Percentiles rank a stretch among this genome's conserved stretches.
Evolutionary conservation across 257 asterid species (phyloP).

Genomic region (Eucommia ulmoides): DNA sequence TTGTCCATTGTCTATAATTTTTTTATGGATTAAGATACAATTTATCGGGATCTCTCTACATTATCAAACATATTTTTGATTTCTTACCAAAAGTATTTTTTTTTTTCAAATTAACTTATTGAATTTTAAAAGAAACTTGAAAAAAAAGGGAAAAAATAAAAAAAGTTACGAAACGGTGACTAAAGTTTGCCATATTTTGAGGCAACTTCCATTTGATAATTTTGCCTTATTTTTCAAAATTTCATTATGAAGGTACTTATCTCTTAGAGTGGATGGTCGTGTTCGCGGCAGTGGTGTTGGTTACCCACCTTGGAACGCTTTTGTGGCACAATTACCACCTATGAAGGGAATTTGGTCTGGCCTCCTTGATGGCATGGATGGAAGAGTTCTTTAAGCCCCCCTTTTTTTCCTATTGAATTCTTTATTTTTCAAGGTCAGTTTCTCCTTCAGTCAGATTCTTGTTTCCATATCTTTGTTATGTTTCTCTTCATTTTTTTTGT

Average conservation of each 20-base stretch:
- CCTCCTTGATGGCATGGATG: conserved; percentile 94
- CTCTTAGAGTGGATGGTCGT: conserved; percentile 91
- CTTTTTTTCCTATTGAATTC: conserved; percentile 6
- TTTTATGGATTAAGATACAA: no score
- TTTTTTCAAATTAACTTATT: no score
- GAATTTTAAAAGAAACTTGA: no score
- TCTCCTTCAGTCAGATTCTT: neutral
- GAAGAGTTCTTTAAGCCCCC: conserved; percentile 54
- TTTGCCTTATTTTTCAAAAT: no score
- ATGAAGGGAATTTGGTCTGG: conserved; percentile 90
- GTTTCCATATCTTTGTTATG: neutral
- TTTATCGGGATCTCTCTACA: no score
- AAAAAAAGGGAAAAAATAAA: no score
- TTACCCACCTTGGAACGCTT: conserved; percentile 96
- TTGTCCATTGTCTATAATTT: no score
- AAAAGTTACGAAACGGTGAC: no score
- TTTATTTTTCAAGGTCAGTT: neutral
- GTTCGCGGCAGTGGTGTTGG: conserved; percentile 97
- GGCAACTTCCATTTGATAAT: no score
- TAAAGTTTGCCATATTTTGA: no score
- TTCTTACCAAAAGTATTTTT: no score
- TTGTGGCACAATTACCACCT: conserved; percentile 71
- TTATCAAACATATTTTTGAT: no score
- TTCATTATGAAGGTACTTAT: conserved; percentile 50
- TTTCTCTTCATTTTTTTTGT: neutral